Evolutionary conservation across 768 basidiomycete species (phyloP).

Genomic region (Leccinum boreale): DNA sequence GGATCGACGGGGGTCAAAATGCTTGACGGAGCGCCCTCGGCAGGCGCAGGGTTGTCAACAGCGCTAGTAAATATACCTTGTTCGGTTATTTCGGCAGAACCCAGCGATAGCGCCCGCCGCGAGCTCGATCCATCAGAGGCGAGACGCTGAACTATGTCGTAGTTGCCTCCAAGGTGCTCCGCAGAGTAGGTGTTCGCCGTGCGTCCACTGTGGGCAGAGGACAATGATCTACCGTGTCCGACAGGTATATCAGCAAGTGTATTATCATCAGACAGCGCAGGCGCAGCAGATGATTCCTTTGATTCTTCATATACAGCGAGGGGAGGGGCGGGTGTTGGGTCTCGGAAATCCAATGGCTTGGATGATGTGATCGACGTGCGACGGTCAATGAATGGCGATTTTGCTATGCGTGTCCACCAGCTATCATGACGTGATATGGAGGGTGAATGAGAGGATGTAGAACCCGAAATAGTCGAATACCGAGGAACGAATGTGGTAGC

Average conservation of each 20-base stretch:
- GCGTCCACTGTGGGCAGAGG: slow-evolving; percentile 49
- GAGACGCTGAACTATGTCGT: slow-evolving; percentile 66
- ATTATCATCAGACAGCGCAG: slow-evolving; percentile 13
- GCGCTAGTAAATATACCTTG: slow-evolving; percentile 10
- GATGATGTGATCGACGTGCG: slow-evolving; percentile 40
- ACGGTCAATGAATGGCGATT: slow-evolving; percentile 61
- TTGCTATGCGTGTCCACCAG: slow-evolving; percentile 78
- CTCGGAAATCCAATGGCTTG: slow-evolving; percentile 56
- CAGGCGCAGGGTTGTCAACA: slow-evolving; percentile 3
- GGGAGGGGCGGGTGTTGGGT: slow-evolving; percentile 74
- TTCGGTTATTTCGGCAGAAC: slow-evolving; percentile 23
- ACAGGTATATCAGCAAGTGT: slow-evolving; percentile 11
- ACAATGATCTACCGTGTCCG: slow-evolving; percentile 34
- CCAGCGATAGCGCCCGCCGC: slow-evolving; percentile 22
- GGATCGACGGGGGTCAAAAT: slow-evolving; percentile 13
- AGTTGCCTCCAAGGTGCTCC: slow-evolving; percentile 59
- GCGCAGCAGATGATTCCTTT: slow-evolving; percentile 12
- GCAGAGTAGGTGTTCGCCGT: slow-evolving; percentile 70
- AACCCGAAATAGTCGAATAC: slow-evolving; percentile 43
- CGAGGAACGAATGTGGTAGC: slow-evolving; percentile 29
- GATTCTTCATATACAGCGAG: slow-evolving; percentile 57
- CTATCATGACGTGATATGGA: slow-evolving; percentile 64
- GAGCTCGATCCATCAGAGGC: slow-evolving; percentile 29
- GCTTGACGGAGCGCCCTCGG: slow-evolving; percentile 12
- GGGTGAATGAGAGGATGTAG: slow-evolving; percentile 38